Conservation (phyloP, 371 early-diverging fungal species). For the Catenaria anguillulae region DNA sequence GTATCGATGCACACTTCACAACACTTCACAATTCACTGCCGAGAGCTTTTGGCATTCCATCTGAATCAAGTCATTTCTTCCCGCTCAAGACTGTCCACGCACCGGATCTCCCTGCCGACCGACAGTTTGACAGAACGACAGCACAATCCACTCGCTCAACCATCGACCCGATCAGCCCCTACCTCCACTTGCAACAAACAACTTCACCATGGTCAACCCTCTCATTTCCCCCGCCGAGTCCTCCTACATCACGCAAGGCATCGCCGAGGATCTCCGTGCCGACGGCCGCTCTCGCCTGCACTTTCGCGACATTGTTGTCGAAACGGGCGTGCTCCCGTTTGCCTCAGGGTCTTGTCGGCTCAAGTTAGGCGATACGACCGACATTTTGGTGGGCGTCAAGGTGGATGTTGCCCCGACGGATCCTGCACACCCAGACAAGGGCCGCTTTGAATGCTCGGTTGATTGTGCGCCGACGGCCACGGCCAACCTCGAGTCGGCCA, state of each 20-base stretch:
- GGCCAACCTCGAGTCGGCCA: not conserved
- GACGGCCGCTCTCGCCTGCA: slow-evolving; percentile 73
- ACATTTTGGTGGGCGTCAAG: slow-evolving; percentile 84
- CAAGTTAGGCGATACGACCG: slow-evolving; percentile 50
- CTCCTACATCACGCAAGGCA: slow-evolving; percentile 66
- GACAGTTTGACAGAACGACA: no score
- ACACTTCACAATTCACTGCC: no score
- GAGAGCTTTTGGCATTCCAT: no score
- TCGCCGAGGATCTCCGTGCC: slow-evolving; percentile 61
- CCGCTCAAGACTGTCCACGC: no score
- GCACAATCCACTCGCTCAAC: no score
- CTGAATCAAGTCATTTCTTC: no score
- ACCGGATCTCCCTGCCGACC: no score
- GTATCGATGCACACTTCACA: no score
- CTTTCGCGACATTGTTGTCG: slow-evolving; percentile 56
- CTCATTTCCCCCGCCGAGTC: slow-evolving; percentile 59
- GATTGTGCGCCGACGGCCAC: slow-evolving; percentile 34
- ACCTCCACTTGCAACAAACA: no score
- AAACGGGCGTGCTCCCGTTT: slow-evolving; percentile 71
- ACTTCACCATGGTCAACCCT: slow-evolving; percentile 3
- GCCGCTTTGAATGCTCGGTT: slow-evolving; percentile 63
- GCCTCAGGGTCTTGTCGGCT: slow-evolving; percentile 57
- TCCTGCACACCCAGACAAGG: slow-evolving; percentile 34
- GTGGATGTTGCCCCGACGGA: slow-evolving; percentile 66
- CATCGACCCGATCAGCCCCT: no score